Evolutionary conservation across 2,329 filamentous ascomycete species (phyloP).

Genomic region (Botrytis hyacinthi): DNA sequence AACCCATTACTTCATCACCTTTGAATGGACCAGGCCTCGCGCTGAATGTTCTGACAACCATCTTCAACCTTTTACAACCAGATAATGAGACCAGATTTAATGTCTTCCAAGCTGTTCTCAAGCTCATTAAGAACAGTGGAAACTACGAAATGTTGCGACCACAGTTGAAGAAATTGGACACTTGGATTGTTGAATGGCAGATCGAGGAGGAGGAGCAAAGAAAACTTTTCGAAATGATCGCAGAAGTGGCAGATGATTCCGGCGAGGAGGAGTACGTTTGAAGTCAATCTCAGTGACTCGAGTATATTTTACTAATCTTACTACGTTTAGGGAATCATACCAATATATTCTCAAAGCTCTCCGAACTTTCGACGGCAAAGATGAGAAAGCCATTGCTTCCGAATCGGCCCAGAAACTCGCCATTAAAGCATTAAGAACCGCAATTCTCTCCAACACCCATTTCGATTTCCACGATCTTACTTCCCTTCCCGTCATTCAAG

Average conservation of each 20-base stretch:
- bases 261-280: constrained; percentile 70
- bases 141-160: constrained; percentile 82
- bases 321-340: constrained; percentile 55
- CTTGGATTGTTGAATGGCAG: constrained; percentile 82
- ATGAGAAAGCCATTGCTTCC: constrained; percentile 54
- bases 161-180: constrained; percentile 78
- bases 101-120: constrained; percentile 84
- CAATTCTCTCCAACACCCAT: constrained; percentile 63
- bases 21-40: constrained; percentile 81
- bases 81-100: constrained; percentile 81
- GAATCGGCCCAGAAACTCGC: constrained; percentile 61
- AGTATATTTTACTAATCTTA: constrained; percentile 20
- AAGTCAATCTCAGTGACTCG: not conserved
- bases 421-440: constrained; percentile 64
- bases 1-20: constrained; percentile 82
- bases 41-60: constrained; percentile 85
- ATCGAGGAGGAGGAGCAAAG: constrained; percentile 78
- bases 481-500: constrained; percentile 74
- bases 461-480: constrained; percentile 74
- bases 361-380: constrained; percentile 57
- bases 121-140: constrained; percentile 71
- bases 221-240: constrained; percentile 79
- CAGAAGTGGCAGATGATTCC: constrained; percentile 74
- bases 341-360: constrained; percentile 64
- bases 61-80: constrained; percentile 88